These are phyloP conservation scores for Gymnopus androsaceus DNA, from an alignment of 1,284 basidiomycete genomes.

Conservation along the genomic window DNA sequence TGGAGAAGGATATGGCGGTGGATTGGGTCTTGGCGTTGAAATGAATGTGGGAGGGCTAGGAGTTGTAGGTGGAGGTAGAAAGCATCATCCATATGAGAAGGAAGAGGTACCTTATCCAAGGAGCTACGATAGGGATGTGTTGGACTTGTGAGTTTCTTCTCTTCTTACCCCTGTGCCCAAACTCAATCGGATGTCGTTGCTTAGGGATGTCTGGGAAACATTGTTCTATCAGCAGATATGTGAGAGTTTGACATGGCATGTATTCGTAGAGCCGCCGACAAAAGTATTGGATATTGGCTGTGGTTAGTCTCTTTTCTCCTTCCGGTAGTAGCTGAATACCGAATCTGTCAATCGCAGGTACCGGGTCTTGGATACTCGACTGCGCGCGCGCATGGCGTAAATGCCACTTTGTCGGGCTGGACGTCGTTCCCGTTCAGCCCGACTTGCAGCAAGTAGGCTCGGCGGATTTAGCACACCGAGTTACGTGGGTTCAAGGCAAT, in stretches of 20 bases:
- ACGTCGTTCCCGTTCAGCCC: conserved; percentile 68
- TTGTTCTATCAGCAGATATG: conserved; percentile 53
- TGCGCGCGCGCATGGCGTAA: conserved; percentile 63
- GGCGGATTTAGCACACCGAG: conserved; percentile 54
- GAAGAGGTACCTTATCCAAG: conserved; percentile 66
- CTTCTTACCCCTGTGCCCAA: conserved; percentile 3
- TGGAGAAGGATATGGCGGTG: conserved; percentile 7
- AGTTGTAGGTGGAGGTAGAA: conserved; percentile 41
- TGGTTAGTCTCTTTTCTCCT: conserved; percentile 41
- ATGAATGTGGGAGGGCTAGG: conserved; percentile 16
- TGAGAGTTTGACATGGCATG: conserved; percentile 61
- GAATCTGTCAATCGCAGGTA: conserved; percentile 39
- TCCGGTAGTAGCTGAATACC: background rate
- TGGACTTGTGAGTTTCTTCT: conserved; percentile 60
- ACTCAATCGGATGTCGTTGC: background rate
- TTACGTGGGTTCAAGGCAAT: conserved; percentile 71
- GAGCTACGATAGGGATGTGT: conserved; percentile 57
- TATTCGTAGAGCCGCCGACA: conserved; percentile 55
- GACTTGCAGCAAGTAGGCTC: conserved; percentile 57
- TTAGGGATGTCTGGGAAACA: conserved; percentile 71
- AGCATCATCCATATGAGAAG: conserved; percentile 53
- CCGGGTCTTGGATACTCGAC: conserved; percentile 67
- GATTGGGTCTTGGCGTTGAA: background rate
- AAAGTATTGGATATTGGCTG: conserved; percentile 74
- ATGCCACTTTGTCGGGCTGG: conserved; percentile 66